Percentiles rank a stretch among this genome's conserved stretches.
These are phyloP conservation scores for Podospora sp. DNA, from an alignment of 495 filamentous ascomycete species.

Conservation along the genomic window DNA sequence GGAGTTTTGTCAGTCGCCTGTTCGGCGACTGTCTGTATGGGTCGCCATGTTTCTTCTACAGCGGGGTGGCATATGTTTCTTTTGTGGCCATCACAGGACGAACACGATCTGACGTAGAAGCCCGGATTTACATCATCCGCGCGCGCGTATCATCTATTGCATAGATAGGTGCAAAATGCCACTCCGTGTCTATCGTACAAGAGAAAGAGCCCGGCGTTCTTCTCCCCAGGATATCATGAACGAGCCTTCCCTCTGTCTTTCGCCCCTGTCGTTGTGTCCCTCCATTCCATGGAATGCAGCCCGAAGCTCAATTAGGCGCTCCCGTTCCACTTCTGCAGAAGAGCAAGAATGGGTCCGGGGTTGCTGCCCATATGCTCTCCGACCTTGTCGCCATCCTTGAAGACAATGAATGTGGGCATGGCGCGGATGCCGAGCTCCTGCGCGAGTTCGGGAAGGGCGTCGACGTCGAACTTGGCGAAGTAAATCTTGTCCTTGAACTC, in stretches of 20 bases:
- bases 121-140: no score
- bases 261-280: neutral
- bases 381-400: conserved; percentile 68
- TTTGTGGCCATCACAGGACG: no score
- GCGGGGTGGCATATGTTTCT: no score
- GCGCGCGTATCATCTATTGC: neutral
- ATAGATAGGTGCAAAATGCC: neutral
- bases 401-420: conserved; percentile 93
- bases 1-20: no score
- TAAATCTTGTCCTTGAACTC: conserved; percentile 50
- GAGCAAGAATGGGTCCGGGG: conserved; percentile 41
- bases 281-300: no score
- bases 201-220: neutral
- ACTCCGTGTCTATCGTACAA: neutral
- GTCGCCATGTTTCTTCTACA: no score
- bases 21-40: no score
- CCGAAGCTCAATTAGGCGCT: no score
- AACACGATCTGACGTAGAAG: no score
- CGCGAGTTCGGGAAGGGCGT: conserved; percentile 74
- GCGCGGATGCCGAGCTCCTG: conserved; percentile 82
- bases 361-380: conserved; percentile 83
- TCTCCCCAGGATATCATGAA: neutral
- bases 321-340: conserved; percentile 28
- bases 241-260: neutral
- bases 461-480: conserved; percentile 95